Conservation (phyloP, 176 grass and related monocot species). For the Areca catechu region DNA sequence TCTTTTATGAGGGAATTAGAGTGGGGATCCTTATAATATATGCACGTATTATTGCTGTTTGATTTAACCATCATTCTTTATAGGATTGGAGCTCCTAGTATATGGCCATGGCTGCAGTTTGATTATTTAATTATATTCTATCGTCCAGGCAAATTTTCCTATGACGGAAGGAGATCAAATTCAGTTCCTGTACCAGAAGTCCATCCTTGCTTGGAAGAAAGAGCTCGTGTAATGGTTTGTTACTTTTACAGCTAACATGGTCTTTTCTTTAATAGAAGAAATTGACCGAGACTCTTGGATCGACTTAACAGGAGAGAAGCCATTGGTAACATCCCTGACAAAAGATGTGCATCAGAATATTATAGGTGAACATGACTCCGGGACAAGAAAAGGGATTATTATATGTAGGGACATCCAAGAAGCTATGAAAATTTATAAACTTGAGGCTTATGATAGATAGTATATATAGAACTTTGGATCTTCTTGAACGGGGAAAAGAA, state of each 20-base stretch:
- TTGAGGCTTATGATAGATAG: neutral
- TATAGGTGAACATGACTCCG: constrained; percentile 5
- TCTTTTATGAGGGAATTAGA: too few species aligned
- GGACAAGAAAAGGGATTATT: too few species aligned
- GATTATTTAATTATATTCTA: too few species aligned
- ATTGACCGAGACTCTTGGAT: constrained; percentile 12
- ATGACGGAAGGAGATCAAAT: constrained; percentile 10
- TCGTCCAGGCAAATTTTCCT: neutral
- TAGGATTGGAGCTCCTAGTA: too few species aligned
- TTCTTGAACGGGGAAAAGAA: neutral
- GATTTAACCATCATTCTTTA: too few species aligned
- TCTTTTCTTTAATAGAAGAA: neutral
- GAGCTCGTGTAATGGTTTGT: constrained; percentile 1
- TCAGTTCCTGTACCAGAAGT: constrained; percentile 6
- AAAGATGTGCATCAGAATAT: constrained; percentile 1
- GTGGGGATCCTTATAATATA: too few species aligned
- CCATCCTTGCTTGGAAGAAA: neutral
- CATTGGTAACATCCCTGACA: neutral
- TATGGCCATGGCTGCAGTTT: too few species aligned
- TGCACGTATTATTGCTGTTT: too few species aligned
- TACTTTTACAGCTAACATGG: constrained; percentile 3
- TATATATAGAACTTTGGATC: neutral
- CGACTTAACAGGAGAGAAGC: neutral
- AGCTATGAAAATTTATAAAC: too few species aligned
- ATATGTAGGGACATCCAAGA: constrained; percentile 2